phyloP scores from a whole-genome alignment of 2,329 filamentous ascomycete genomes.

The Botrytis fragariae region DNA sequence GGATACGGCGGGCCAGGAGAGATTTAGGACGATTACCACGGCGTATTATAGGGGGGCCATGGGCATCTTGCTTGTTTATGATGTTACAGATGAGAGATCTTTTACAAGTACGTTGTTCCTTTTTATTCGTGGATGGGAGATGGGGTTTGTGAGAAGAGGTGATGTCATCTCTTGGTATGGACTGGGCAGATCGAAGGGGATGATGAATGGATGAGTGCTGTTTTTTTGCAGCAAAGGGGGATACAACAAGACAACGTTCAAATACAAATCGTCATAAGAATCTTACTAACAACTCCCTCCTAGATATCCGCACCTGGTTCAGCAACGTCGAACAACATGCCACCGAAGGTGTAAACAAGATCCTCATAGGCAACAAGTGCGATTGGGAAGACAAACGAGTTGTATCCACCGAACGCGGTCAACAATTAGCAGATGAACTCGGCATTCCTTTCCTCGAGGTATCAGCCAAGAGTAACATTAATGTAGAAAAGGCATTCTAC shows the following conservation, averaged over 20 bases:
- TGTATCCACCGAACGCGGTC: constrained; percentile 88
- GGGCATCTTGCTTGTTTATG: constrained; percentile 96
- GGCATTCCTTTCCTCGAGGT: constrained; percentile 98
- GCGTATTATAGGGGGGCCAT: constrained; percentile 98
- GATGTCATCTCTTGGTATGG: not conserved
- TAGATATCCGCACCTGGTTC: constrained; percentile 99
- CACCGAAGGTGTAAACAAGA: constrained; percentile 98
- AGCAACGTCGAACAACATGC: constrained; percentile 99
- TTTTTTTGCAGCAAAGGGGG: not conserved
- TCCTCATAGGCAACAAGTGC: constrained; percentile 99
- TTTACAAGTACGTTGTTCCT: constrained; percentile 74
- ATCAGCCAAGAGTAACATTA: constrained; percentile 98
- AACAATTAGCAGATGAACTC: constrained; percentile 90
- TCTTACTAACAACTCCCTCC: not conserved
- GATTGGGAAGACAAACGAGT: constrained; percentile 99
- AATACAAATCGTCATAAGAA: not conserved
- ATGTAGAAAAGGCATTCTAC: constrained; percentile 98
- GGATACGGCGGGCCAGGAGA: constrained; percentile 97
- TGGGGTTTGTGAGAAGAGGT: not conserved
- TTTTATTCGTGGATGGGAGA: not conserved
- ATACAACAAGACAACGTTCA: not conserved
- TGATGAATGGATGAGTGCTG: not conserved
- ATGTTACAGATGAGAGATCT: constrained; percentile 99
- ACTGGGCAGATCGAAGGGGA: not conserved
- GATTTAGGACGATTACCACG: constrained; percentile 97